phyloP scores from a whole-genome alignment of 2,329 filamentous ascomycete species.

The Monilinia aucupariae region DNA sequence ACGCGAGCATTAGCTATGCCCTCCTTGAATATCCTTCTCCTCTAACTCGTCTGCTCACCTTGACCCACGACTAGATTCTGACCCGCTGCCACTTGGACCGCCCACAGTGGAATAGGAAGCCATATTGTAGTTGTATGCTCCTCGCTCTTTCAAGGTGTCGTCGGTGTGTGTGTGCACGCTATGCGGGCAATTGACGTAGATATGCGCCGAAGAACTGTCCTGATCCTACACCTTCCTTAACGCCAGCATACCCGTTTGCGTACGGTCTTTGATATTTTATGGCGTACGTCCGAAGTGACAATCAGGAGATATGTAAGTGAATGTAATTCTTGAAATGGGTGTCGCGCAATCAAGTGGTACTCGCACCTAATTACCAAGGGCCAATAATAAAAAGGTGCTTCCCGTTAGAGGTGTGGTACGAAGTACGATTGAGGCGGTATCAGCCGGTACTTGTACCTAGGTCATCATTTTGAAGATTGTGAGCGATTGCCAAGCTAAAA shows the following conservation, averaged over 20 bases:
- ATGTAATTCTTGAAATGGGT: neutral
- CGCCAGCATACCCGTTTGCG: conserved; percentile 5
- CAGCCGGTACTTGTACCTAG: neutral
- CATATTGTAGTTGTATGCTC: conserved; percentile 21
- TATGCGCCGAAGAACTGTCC: conserved; percentile 2
- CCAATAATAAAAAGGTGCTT: neutral
- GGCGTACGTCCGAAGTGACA: neutral
- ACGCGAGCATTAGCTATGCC: conserved; percentile 7
- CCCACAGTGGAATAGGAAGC: conserved; percentile 30
- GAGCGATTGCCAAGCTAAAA: neutral
- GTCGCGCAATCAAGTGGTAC: conserved; percentile 3
- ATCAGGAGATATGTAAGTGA: neutral
- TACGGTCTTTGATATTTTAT: neutral
- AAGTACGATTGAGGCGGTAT: neutral
- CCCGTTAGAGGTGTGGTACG: neutral
- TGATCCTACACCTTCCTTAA: neutral
- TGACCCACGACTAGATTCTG: conserved; percentile 28
- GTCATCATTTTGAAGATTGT: neutral
- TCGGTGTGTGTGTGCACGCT: neutral
- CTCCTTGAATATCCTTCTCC: neutral
- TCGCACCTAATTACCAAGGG: conserved; percentile 3
- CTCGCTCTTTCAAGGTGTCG: neutral
- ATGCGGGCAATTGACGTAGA: neutral
- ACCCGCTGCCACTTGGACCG: conserved; percentile 23
- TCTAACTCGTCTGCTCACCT: conserved; percentile 21